These are phyloP conservation scores for Cyberlindnera nakhonratchasimensis DNA, from an alignment of 805 yeast species.

Conservation along the genomic window DNA sequence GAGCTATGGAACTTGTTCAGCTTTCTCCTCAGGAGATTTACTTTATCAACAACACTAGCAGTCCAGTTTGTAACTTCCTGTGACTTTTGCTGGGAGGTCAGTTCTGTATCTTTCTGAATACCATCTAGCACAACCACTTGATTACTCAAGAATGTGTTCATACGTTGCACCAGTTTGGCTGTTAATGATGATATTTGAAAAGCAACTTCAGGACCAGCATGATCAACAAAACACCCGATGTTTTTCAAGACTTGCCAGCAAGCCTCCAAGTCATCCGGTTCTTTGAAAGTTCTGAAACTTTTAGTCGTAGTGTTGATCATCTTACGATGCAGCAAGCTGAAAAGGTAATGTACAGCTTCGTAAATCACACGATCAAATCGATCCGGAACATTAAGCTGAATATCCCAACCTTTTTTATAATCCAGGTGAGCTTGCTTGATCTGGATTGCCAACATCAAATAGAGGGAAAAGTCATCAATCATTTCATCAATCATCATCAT, in stretches of 20 bases:
- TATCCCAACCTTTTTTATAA: conserved; percentile 64
- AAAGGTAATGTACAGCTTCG: conserved; percentile 68
- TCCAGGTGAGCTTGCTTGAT: conserved; percentile 64
- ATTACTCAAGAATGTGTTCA: conserved; percentile 65
- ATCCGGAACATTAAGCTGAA: conserved; percentile 59
- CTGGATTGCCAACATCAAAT: conserved; percentile 70
- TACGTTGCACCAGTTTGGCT: conserved; percentile 61
- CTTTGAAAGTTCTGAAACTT: conserved; percentile 80
- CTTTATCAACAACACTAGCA: conserved; percentile 60
- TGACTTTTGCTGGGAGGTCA: conserved; percentile 22
- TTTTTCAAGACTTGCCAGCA: conserved; percentile 77
- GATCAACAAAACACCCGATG: conserved; percentile 73
- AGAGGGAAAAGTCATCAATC: conserved; percentile 77
- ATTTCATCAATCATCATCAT: conserved; percentile 96
- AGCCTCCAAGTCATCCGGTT: conserved; percentile 82
- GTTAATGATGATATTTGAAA: conserved; percentile 67
- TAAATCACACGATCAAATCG: conserved; percentile 64
- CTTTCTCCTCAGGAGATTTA: conserved; percentile 76
- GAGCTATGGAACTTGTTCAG: conserved; percentile 72
- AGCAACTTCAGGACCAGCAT: conserved; percentile 79
- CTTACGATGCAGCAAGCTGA: conserved; percentile 70
- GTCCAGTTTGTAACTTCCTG: conserved; percentile 39
- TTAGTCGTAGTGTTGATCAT: conserved; percentile 70
- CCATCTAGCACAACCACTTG: conserved; percentile 65
- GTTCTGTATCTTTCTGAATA: conserved; percentile 22